These are phyloP conservation scores for Oryza rufipogon DNA, from an alignment of 176 grass and related monocot species.

Conservation along the genomic window DNA sequence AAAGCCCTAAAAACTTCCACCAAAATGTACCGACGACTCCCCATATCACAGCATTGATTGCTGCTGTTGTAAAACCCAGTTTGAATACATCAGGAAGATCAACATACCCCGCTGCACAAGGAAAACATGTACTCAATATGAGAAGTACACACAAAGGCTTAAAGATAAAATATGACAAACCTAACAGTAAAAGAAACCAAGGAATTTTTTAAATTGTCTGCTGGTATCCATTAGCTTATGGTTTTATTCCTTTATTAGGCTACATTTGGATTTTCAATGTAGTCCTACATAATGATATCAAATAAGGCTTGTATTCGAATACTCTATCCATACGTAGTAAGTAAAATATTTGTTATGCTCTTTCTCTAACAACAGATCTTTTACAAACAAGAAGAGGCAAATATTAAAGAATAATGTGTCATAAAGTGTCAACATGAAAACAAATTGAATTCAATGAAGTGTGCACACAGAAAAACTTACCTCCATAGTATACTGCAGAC, in stretches of 20 bases:
- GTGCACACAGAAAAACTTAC: slow-evolving; percentile 49
- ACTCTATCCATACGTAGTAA: neutral
- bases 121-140: slow-evolving; percentile 30
- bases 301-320: slow-evolving; percentile 1
- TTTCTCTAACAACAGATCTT: neutral
- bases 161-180: neutral
- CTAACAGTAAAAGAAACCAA: slow-evolving; percentile 13
- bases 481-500: slow-evolving; percentile 92
- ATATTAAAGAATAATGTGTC: neutral
- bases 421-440: slow-evolving; percentile 7
- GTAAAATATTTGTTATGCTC: neutral
- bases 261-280: neutral
- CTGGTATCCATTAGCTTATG: neutral
- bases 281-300: slow-evolving; percentile 9
- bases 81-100: slow-evolving; percentile 92
- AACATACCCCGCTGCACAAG: slow-evolving; percentile 85
- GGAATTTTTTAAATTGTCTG: neutral
- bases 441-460: slow-evolving; percentile 1
- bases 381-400: neutral
- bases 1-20: slow-evolving; percentile 99
- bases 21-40: slow-evolving; percentile 77
- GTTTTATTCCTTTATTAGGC: slow-evolving; percentile 16
- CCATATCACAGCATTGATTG: slow-evolving; percentile 75
- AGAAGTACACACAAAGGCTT: neutral
- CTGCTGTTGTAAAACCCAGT: slow-evolving; percentile 72